A percentile compares a stretch with the other conserved stretches of the same genome.
These are phyloP conservation scores for Fraxinus floribunda DNA, from an alignment of 305 asterid genomes.

Conservation along the genomic window DNA sequence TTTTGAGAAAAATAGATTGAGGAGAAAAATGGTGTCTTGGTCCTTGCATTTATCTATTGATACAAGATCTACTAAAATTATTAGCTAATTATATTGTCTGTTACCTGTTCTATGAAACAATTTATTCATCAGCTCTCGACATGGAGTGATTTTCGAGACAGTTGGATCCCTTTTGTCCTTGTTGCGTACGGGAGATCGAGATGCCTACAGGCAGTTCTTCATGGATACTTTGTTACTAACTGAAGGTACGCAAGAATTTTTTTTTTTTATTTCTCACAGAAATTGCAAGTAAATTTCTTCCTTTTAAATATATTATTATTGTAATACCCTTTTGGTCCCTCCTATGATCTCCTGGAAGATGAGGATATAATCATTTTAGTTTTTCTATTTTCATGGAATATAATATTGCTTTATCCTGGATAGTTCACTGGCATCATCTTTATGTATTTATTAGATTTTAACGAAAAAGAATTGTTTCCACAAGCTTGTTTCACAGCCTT, in stretches of 20 bases:
- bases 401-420: background rate
- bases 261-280: background rate
- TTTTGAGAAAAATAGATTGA: background rate
- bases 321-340: background rate
- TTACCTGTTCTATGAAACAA: background rate
- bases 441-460: slow-evolving; percentile 8
- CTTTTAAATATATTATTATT: background rate
- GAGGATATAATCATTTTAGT: background rate
- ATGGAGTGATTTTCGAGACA: slow-evolving; percentile 66
- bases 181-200: slow-evolving; percentile 85
- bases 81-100: background rate
- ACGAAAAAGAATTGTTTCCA: slow-evolving; percentile 4
- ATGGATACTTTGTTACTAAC: slow-evolving; percentile 62
- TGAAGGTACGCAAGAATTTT: slow-evolving; percentile 53
- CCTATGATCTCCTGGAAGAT: background rate
- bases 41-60: background rate
- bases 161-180: slow-evolving; percentile 70
- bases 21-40: background rate
- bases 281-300: background rate
- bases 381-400: background rate
- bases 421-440: slow-evolving; percentile 1
- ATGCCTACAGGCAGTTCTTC: slow-evolving; percentile 74
- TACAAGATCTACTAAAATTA: background rate
- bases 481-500: background rate
- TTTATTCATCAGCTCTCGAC: slow-evolving; percentile 49